These are phyloP conservation scores for Chrysosporium queenslandicum DNA, from an alignment of 2,329 filamentous ascomycete genomes.

Conservation along the genomic window DNA sequence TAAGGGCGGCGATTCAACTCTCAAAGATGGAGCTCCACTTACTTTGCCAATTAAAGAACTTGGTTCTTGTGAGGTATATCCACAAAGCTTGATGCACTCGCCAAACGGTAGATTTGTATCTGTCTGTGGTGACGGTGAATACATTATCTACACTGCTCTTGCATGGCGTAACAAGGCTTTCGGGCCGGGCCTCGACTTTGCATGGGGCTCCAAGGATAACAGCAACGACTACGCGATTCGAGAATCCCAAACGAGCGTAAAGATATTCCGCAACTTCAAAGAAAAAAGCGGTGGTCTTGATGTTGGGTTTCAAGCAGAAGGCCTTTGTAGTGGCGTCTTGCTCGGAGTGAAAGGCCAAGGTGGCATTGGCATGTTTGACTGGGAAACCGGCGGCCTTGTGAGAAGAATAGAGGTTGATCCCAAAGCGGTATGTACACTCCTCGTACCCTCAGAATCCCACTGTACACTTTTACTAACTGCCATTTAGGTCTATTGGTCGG, in stretches of 20 bases:
- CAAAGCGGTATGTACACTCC: constrained; percentile 45
- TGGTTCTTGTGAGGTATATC: constrained; percentile 92
- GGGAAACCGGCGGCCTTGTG: constrained; percentile 79
- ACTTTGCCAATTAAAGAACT: constrained; percentile 85
- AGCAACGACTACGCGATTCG: constrained; percentile 97
- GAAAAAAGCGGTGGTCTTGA: constrained; percentile 83
- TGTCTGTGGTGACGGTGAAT: constrained; percentile 91
- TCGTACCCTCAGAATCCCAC: background rate
- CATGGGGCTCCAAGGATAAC: constrained; percentile 93
- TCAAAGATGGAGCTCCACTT: constrained; percentile 85
- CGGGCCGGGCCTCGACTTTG: constrained; percentile 88
- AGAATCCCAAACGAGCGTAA: constrained; percentile 86
- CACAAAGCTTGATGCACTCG: constrained; percentile 88
- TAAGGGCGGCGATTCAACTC: constrained; percentile 70
- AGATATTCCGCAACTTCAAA: constrained; percentile 96
- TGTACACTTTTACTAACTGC: background rate
- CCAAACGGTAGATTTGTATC: constrained; percentile 86
- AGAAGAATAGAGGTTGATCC: constrained; percentile 78
- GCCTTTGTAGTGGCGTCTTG: constrained; percentile 75
- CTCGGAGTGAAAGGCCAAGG: constrained; percentile 92
- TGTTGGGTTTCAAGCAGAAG: constrained; percentile 90
- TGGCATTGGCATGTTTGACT: constrained; percentile 92
- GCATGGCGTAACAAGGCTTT: constrained; percentile 98
- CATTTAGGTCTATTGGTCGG: constrained; percentile 82
- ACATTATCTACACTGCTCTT: constrained; percentile 95